Evolutionary conservation across 805 yeast species (phyloP), one percentile per base, ranked within the genome.

Genomic region (Dipodascus albidus): DNA sequence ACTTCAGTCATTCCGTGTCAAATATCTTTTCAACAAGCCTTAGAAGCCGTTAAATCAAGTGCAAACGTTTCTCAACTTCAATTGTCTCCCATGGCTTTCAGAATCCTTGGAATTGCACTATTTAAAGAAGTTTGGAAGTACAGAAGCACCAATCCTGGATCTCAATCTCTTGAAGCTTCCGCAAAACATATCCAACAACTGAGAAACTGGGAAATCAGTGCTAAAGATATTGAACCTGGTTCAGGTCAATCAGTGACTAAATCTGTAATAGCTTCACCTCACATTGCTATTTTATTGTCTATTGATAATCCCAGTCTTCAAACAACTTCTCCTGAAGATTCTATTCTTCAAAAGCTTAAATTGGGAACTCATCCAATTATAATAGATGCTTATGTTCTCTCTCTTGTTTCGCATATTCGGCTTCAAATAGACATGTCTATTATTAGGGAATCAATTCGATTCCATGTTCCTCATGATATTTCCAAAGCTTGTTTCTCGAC

Each of bases 71-170:
- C 22, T 23, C 42, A 27, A 27, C 55, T 49, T 41, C 50, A 52
- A 35, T 41, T 58, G 53, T 23, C 60, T 49, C 58, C 62, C 19
- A 59, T 57, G 44, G 61, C 59, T 14, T 48, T 56, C 27, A 57
- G 64, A 21, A 51, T 63, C 42, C 54, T 63, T n/a, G 57, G 59
- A 1, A 59, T 66, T 1, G 66, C 62, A 2, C 47, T 63, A 49
- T 60, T 57, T 20, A 44, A 60, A 23, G 66, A 63, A 22, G 51
- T 60, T 17, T 52, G 59, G 55, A 24, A 14, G 24, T 21, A 23
- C 41, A 35, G 49, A 47, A 50, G n/a, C 24, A 22, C 38, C 47
- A 50, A 3, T 20, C 35, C 15, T 22, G 52, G n/a, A 15, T 33
- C 33, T 14, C 49, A 42, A 22, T 19, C 44, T 35, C 20, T 53